Evolutionary conservation across 2,329 filamentous ascomycete genomes (phyloP).

Genomic region (Cercospora sp.): DNA sequence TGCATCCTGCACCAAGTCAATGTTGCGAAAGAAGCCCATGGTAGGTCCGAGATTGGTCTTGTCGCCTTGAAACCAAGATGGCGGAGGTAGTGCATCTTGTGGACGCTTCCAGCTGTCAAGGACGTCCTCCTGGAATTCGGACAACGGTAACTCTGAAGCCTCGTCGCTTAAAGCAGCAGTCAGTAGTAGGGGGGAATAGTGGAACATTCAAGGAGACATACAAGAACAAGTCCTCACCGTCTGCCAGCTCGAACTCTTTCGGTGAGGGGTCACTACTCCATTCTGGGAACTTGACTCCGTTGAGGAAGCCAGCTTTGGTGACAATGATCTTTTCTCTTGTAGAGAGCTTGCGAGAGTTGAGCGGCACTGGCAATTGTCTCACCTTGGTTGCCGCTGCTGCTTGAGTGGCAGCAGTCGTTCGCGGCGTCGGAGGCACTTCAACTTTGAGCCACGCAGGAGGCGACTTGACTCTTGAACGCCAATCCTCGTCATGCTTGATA

Average conservation of each 20-base stretch:
- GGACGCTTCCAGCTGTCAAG: slow-evolving; percentile 84
- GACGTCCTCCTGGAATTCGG: slow-evolving; percentile 69
- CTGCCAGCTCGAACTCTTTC: slow-evolving; percentile 60
- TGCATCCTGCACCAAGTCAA: slow-evolving; percentile 91
- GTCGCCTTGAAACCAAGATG: slow-evolving; percentile 41
- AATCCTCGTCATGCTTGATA: slow-evolving; percentile 61
- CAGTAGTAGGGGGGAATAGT: slow-evolving; percentile 19
- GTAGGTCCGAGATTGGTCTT: slow-evolving; percentile 45
- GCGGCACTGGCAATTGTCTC: slow-evolving; percentile 48
- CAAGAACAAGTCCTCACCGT: slow-evolving; percentile 61
- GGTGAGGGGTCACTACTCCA: slow-evolving; percentile 69
- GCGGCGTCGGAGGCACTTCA: slow-evolving; percentile 5
- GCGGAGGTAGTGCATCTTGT: slow-evolving; percentile 60
- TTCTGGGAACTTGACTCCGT: slow-evolving; percentile 79
- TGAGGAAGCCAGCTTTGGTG: slow-evolving; percentile 73
- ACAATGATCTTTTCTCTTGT: slow-evolving; percentile 75
- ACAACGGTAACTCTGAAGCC: slow-evolving; percentile 67
- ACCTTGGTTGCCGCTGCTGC: slow-evolving; percentile 28
- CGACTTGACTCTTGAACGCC: slow-evolving; percentile 20
- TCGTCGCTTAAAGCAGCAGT: slow-evolving; percentile 58
- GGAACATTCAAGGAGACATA: slow-evolving; percentile 47
- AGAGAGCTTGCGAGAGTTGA: slow-evolving; percentile 64
- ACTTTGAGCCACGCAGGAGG: slow-evolving; percentile 6
- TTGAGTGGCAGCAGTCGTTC: not conserved
- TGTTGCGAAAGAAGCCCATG: slow-evolving; percentile 60